Base-by-base conservation (phyloP, 805 yeast genomes). In the Candida dajiaensis region DNA sequence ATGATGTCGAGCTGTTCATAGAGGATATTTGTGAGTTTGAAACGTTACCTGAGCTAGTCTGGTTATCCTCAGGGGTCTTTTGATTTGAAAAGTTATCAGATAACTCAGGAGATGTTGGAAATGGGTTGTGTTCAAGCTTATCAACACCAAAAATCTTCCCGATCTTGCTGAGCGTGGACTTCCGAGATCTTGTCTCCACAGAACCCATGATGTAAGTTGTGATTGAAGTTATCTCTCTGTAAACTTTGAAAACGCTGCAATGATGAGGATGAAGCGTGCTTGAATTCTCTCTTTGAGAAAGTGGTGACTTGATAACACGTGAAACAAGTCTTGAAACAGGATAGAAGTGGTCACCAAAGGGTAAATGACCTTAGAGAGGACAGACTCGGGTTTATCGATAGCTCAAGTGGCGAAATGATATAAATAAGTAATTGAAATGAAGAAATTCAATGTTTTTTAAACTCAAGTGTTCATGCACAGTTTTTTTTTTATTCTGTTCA, bases 101-200 rank as follows among this genome's bases (percentile, higher is more conserved):
- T 16, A 12, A 7, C 4, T 19, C 33, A 23, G 19, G 5, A 4
- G 36, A 28, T 13, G 31, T 5, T 4, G n/a, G 7, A 13, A 13
- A 13, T 13, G 31, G n/a, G n/a, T 13, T 28, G 4, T 13, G n/a
- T 13, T 41, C 43, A 23, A n/a, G 13, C 11, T 41, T 23, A 8
- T 41, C 47, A 23, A 49, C 54, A 22, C 62, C 62, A 48, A 63
- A 56, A 35, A 63, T 53, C 48, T 56, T 60, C 2, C 64, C 61
- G 12, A 63, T 43, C 47, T 55, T 63, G n/a, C 61, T 56, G 6
- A 63, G 40, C 3, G 67, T 63, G 2, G 63, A 55, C 44, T 58
- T 52, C 33, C 63, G 52, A 3, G 61, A 49, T 47, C 65, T 55
- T 9, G 44, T 49, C n/a, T 44, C 55, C 3, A 39, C 47, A 1